Percentiles rank a stretch among this genome's conserved stretches.
These are phyloP conservation scores for Trametes hirsuta DNA, from an alignment of 1,284 basidiomycete species.

Conservation along the genomic window DNA sequence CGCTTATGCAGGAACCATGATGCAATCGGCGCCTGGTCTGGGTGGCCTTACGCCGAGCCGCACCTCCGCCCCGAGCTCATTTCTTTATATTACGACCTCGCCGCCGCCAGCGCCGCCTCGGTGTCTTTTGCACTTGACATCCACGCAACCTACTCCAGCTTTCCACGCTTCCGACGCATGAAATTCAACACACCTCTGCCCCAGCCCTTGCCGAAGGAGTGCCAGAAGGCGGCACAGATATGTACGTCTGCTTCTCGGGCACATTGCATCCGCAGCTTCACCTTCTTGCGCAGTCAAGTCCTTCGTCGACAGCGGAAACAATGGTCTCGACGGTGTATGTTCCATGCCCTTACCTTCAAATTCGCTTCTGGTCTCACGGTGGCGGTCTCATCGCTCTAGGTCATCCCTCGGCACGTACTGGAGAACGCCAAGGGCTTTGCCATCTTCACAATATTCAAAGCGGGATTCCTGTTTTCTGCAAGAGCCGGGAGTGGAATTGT, in stretches of 20 bases:
- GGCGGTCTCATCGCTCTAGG: constrained; percentile 31
- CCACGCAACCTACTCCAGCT: constrained; percentile 5
- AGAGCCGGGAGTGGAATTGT: constrained; percentile 91
- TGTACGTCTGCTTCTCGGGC: constrained; percentile 46
- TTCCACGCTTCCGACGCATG: constrained; percentile 39
- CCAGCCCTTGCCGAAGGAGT: constrained; percentile 74
- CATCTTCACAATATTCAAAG: constrained; percentile 82
- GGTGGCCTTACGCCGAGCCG: background rate
- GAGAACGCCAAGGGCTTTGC: constrained; percentile 84
- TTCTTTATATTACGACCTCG: constrained; percentile 1
- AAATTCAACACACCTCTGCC: constrained; percentile 72
- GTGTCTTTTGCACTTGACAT: constrained; percentile 1
- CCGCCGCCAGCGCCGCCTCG: background rate
- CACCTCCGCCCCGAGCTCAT: background rate
- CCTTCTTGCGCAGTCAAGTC: constrained; percentile 56
- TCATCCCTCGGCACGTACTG: constrained; percentile 70
- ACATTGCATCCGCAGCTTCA: constrained; percentile 10
- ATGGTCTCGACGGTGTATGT: constrained; percentile 69
- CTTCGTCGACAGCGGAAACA: constrained; percentile 72
- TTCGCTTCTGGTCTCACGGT: background rate
- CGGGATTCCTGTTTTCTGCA: constrained; percentile 77
- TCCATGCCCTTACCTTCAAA: constrained; percentile 3
- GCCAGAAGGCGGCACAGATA: constrained; percentile 74
- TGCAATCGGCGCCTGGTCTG: constrained; percentile 17
- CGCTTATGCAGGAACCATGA: background rate